A percentile compares a stretch with the other conserved stretches of the same genome.
phyloP scores from a whole-genome alignment of 129 eudicot genomes.

The Daucus carota region DH1_v3.0 NC_030389.2:1304501-1305000 shows the following conservation, averaged over 20 bases:
- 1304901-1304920: constrained; percentile 80
- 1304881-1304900: neutral
- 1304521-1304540: neutral
- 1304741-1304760: neutral
- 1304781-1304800: neutral
- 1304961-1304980: constrained; percentile 91
- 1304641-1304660: constrained; percentile 95
- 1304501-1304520: neutral
- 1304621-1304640: constrained; percentile 31
- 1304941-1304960: constrained; percentile 86
- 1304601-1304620: constrained; percentile 12
- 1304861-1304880: neutral
- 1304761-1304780: neutral
- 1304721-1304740: neutral
- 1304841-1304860: neutral
- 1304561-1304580: neutral
- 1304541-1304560: neutral
- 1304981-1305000: constrained; percentile 84
- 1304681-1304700: constrained; percentile 96
- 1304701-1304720: constrained; percentile 6
- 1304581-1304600: constrained; percentile 2
- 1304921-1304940: constrained; percentile 85
- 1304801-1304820: neutral
- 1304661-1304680: constrained; percentile 99
- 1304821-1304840: neutral